Conservation (phyloP, 139 green algal genomes). For the Closterium sp. region DNA sequence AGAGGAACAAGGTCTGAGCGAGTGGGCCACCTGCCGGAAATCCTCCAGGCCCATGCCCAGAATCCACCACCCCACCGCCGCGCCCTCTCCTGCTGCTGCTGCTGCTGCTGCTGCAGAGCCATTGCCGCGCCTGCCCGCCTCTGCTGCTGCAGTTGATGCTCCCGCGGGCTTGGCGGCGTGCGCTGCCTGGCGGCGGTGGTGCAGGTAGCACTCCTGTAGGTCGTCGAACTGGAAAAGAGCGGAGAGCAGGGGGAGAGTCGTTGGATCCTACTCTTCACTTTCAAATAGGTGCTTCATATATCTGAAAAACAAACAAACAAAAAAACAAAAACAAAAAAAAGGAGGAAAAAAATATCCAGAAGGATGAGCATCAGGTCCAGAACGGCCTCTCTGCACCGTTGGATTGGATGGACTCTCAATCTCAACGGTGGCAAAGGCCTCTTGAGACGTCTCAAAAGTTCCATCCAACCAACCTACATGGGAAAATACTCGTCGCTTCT, state of each 20-base stretch:
- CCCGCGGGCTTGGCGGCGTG: neutral
- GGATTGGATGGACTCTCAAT: too few relatives aligned
- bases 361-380: too few relatives aligned
- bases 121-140: neutral
- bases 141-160: neutral
- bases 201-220: slow-evolving; percentile 46
- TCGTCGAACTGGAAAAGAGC: slow-evolving; percentile 27
- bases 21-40: slow-evolving; percentile 27
- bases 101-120: neutral
- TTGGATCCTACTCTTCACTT: too few relatives aligned
- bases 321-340: too few relatives aligned
- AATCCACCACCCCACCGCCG: neutral
- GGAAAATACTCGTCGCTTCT: slow-evolving; percentile 43
- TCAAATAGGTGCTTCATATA: too few relatives aligned
- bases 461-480: slow-evolving; percentile 17
- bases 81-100: too few relatives aligned
- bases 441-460: too few relatives aligned
- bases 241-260: neutral
- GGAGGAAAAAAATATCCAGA: too few relatives aligned
- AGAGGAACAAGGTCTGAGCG: too few relatives aligned
- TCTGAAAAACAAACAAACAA: too few relatives aligned
- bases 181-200: slow-evolving; percentile 13
- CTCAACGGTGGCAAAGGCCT: too few relatives aligned
- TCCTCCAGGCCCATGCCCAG: slow-evolving; percentile 26
- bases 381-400: too few relatives aligned